Base-by-base conservation (phyloP, 2,329 filamentous ascomycete species). In the Apiospora saccharicola region DNA sequence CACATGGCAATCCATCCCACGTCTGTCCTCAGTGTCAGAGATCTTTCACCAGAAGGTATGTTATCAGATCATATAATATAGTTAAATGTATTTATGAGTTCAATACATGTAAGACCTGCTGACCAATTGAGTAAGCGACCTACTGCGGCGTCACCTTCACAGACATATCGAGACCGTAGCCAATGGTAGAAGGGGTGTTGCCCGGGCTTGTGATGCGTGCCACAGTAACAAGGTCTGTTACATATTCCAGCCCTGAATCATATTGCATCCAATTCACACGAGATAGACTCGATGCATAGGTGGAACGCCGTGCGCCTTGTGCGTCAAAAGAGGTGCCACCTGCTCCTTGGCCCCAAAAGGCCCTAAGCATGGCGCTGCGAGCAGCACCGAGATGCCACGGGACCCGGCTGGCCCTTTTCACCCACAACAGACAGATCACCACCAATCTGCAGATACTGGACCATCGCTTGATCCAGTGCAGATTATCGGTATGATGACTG, bases 31-130 rank as follows among this genome's bases (percentile, higher is more conserved):
- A 70, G 6, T 72, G 71, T 34, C 53, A 51, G 14, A 57, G 68
- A 34, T 46, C 71, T 22, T 72, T 72, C 44, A 72, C 67, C 19
- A 51, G 67, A 19, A 51, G 43, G 71, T 72, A 12, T 67, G 71
- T 57, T 22, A 24, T 10, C 8, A 19, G 1, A 2, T 4, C 34
- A 22, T 0, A 64, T 24, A 19, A 12, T 22, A 16, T 19, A n/a
- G n/a, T n/a, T n/a, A 13, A 14, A 8, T 24, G 49, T 22, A 46
- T 10, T n/a, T n/a, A 22, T 22, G 19, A 13, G 13, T 6, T 22
- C 16, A 41, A 8, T 10, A 34, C 7, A 14, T n/a, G 30, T 13
- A 14, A 41, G 8, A 4, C 24, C 19, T 61, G 2, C 22, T 43
- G 13, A n/a, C 67, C 34, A 8, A 68, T n/a, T 34, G 43, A 68